These are phyloP conservation scores for Mycena haematopus DNA, from an alignment of 768 basidiomycete species.

Conservation along the genomic window DNA sequence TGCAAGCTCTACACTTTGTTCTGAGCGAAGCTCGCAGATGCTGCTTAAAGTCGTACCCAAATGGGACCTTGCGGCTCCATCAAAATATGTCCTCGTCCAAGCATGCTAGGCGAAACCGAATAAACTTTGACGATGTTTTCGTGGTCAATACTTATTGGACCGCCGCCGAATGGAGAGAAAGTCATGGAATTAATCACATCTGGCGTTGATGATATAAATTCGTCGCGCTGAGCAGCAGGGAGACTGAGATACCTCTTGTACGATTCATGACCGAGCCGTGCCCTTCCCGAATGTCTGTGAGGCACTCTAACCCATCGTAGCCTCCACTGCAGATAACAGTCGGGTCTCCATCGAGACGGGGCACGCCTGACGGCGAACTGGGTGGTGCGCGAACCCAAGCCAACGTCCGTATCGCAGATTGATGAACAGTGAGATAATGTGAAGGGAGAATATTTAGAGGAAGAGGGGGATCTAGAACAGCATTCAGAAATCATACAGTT, in stretches of 20 bases:
- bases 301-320: constrained; percentile 77
- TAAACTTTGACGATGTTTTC: constrained; percentile 83
- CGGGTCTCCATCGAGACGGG: constrained; percentile 61
- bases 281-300: constrained; percentile 80
- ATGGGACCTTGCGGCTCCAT: constrained; percentile 80
- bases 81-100: constrained; percentile 75
- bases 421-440: constrained; percentile 76
- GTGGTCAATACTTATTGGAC: constrained; percentile 80
- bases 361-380: constrained; percentile 50
- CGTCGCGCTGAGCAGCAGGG: neutral
- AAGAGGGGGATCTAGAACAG: constrained; percentile 33
- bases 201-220: constrained; percentile 34
- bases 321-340: constrained; percentile 79
- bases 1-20: constrained; percentile 59
- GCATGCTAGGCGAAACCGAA: constrained; percentile 72
- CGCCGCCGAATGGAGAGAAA: constrained; percentile 72
- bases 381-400: constrained; percentile 78
- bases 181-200: constrained; percentile 75
- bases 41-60: constrained; percentile 61
- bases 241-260: constrained; percentile 63
- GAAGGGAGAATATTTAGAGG: constrained; percentile 63
- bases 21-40: neutral
- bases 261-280: constrained; percentile 74
- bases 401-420: constrained; percentile 79
- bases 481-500: neutral